Evolutionary conservation across 164 flowering plant species (phyloP).

Genomic region (Warburgia ugandensis): DNA sequence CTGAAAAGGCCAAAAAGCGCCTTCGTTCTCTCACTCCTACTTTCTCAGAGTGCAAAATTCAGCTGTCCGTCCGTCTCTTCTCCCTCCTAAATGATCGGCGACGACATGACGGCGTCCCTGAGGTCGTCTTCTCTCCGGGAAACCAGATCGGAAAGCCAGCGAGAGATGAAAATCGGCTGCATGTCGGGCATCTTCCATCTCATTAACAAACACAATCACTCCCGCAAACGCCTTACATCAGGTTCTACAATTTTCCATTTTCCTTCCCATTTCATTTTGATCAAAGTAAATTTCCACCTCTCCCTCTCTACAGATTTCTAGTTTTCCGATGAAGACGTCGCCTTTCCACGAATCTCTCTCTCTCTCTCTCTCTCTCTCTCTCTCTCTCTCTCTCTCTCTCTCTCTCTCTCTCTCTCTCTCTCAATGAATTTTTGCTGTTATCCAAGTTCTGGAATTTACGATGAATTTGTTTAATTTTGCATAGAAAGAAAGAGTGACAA

Average conservation of each 20-base stretch:
- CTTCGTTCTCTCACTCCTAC: too few species aligned
- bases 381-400: not conserved
- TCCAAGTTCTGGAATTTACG: not conserved
- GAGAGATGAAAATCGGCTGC: conserved; percentile 45
- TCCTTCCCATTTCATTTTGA: too few species aligned
- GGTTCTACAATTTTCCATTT: too few species aligned
- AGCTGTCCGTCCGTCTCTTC: too few species aligned
- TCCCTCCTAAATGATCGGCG: too few species aligned
- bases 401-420: not conserved
- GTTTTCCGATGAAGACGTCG: too few species aligned
- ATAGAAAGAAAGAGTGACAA: not conserved
- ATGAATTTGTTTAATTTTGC: too few species aligned
- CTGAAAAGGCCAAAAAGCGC: too few species aligned
- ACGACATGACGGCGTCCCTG: not conserved
- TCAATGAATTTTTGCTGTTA: not conserved
- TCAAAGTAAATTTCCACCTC: too few species aligned
- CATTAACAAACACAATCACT: conserved; percentile 12
- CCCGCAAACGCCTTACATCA: conserved; percentile 46
- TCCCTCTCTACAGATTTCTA: too few species aligned
- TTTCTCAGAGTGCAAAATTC: too few species aligned
- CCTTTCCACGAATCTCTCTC: not conserved
- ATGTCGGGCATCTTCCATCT: conserved; percentile 60
- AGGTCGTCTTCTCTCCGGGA: conserved; percentile 12
- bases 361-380: not conserved
- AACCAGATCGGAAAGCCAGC: conserved; percentile 3